phyloP scores from a whole-genome alignment of 495 filamentous ascomycete species.

The Neohortaea acidophila region DNA sequence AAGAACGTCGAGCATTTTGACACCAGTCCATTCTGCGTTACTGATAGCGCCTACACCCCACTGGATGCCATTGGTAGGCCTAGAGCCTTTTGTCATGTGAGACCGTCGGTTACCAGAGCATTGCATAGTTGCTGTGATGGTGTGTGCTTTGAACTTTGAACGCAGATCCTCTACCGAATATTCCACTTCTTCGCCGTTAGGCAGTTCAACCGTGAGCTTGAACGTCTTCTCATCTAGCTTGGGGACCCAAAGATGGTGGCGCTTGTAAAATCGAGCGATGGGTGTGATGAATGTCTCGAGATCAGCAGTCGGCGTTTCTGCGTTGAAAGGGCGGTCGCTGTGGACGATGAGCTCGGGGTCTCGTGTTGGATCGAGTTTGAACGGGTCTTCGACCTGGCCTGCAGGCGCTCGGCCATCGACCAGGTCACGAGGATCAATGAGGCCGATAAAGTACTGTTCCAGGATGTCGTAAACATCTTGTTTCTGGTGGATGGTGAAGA shows the following conservation, averaged over 20 bases:
- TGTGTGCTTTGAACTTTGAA: slow-evolving; percentile 35
- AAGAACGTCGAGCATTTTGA: slow-evolving; percentile 42
- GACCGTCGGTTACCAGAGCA: slow-evolving; percentile 48
- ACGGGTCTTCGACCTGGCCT: slow-evolving; percentile 31
- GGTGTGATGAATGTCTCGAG: slow-evolving; percentile 36
- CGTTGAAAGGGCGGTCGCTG: slow-evolving; percentile 39
- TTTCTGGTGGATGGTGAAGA: slow-evolving; percentile 45
- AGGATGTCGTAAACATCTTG: slow-evolving; percentile 43
- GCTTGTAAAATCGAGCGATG: slow-evolving; percentile 41
- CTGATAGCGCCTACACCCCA: slow-evolving; percentile 45
- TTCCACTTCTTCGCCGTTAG: slow-evolving; percentile 33
- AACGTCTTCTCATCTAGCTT: slow-evolving; percentile 28
- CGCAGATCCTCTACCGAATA: slow-evolving; percentile 42
- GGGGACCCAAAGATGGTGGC: slow-evolving; percentile 50
- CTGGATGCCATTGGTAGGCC: slow-evolving; percentile 40
- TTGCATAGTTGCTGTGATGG: slow-evolving; percentile 42
- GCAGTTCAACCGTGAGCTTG: slow-evolving; percentile 38
- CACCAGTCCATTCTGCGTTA: slow-evolving; percentile 48
- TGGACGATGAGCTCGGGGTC: slow-evolving; percentile 33
- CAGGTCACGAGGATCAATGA: slow-evolving; percentile 36
- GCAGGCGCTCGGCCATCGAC: slow-evolving; percentile 34
- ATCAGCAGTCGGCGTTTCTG: slow-evolving; percentile 35
- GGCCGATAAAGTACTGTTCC: slow-evolving; percentile 38
- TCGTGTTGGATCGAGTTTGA: slow-evolving; percentile 35
- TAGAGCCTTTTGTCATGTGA: slow-evolving; percentile 39